Conservation (phyloP, 2,329 filamentous ascomycete species). For the Rhynchosporium secalis region DNA sequence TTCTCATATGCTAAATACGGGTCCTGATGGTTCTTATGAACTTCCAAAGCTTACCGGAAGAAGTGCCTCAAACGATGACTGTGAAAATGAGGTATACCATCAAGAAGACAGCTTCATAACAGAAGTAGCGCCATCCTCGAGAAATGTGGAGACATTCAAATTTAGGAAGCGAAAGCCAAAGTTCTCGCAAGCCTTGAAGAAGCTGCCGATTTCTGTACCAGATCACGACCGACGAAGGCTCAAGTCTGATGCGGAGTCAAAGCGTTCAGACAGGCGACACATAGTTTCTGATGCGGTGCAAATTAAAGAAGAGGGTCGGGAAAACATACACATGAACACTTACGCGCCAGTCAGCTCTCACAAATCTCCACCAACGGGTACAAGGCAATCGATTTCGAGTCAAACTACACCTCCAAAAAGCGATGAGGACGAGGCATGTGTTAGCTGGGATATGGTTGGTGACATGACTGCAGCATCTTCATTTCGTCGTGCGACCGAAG, state of each 20-base stretch:
- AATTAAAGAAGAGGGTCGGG: background rate
- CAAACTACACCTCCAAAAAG: slow-evolving; percentile 14
- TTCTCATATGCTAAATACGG: background rate
- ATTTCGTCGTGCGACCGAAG: background rate
- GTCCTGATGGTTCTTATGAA: background rate
- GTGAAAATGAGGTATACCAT: background rate
- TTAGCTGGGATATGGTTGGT: slow-evolving; percentile 6
- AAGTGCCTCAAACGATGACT: background rate
- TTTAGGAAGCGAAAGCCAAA: slow-evolving; percentile 33
- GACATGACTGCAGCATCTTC: background rate
- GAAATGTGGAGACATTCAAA: slow-evolving; percentile 36
- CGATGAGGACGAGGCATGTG: background rate
- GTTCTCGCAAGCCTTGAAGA: background rate
- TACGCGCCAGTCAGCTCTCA: background rate
- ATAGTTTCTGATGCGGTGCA: background rate
- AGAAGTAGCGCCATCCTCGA: slow-evolving; percentile 36
- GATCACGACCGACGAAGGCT: background rate
- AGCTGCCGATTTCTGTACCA: background rate
- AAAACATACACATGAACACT: background rate
- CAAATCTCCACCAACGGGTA: background rate
- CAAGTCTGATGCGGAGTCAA: background rate
- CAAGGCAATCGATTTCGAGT: background rate
- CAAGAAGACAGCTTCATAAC: slow-evolving; percentile 35
- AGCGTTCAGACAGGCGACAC: background rate
- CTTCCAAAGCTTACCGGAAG: slow-evolving; percentile 14